A percentile compares a stretch with the other conserved stretches of the same genome.
These are phyloP conservation scores for Obba rivulosa DNA, from an alignment of 768 basidiomycete species.

Conservation along the genomic window DNA sequence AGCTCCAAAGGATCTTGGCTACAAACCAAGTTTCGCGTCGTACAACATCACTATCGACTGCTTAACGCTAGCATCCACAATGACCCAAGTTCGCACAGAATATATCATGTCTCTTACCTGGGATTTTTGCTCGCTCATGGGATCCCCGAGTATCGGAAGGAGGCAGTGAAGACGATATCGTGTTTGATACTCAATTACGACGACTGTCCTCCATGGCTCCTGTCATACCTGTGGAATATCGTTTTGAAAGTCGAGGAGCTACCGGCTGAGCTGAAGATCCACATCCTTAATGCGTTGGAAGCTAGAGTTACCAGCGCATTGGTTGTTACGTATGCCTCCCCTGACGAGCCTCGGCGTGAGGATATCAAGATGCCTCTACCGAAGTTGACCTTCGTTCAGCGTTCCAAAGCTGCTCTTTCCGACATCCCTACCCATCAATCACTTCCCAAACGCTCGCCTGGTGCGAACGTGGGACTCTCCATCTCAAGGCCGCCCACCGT, in stretches of 20 bases:
- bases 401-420: no score
- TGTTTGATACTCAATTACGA: neutral
- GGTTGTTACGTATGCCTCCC: no score
- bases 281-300: neutral
- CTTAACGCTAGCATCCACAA: neutral
- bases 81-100: no score
- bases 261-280: neutral
- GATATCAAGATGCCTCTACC: no score
- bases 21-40: neutral
- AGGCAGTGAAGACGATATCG: neutral
- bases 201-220: constrained; percentile 1
- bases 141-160: neutral
- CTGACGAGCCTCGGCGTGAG: no score
- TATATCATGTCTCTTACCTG: neutral
- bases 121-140: constrained; percentile 15
- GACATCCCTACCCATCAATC: no score
- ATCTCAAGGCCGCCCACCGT: no score
- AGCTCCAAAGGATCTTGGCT: neutral
- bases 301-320: neutral
- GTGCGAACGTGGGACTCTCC: no score
- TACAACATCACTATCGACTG: neutral
- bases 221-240: constrained; percentile 6
- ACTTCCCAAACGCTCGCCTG: no score
- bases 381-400: no score
- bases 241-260: neutral